Base-by-base conservation (phyloP, 352 stramenopile species). In the Phytophthora tentaculata region DNA sequence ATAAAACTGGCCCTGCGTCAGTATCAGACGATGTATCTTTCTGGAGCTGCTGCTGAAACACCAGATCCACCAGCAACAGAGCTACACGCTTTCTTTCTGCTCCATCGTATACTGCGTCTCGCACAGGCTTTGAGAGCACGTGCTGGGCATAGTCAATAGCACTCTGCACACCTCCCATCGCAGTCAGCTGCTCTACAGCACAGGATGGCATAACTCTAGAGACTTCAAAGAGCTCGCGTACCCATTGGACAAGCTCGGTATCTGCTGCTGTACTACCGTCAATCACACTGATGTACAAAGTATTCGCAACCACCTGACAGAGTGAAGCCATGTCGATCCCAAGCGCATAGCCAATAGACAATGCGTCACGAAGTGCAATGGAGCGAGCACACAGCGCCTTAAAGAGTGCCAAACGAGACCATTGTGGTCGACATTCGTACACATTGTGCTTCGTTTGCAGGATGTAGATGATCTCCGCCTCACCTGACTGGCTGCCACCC, bases 251-350 rank as follows among this genome's bases (percentile, higher is more conserved):
- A 24, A 80, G 61, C 16, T 62, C 26, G 23, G 35, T 28, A 50
- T 88, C 73, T 13, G 56, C 62, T n/a, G 17, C 45, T 43, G 47
- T 56, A 8, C 63, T 80, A 1, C 62, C 49, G 20, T 78, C 64
- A 5, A 76, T 64, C 6, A 83, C 39, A 54, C 69, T 78, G 5
- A 50, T 72, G 56, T 88, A 92, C 20, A 96, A 71, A 17, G 88
- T 94, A 45, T 96, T 88, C 14, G 86, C 86, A 3, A 90, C 88
- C 10, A 95, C 85, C 64, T 95, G 82, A 41, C 88, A 96, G 6
- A 96, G 67, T 12, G 88, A 95, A 41, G 88, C 80, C 88, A 96
- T 96, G 59, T 96, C 88, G 32, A 94, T 94, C 19, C 86, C 86
- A 47, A 96, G 74, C 2, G 88, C 86, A 55, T 96, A 94, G 2